Base-by-base conservation (phyloP, 352 stramenopile genomes). In the Phytopythium ostracodes region DNA sequence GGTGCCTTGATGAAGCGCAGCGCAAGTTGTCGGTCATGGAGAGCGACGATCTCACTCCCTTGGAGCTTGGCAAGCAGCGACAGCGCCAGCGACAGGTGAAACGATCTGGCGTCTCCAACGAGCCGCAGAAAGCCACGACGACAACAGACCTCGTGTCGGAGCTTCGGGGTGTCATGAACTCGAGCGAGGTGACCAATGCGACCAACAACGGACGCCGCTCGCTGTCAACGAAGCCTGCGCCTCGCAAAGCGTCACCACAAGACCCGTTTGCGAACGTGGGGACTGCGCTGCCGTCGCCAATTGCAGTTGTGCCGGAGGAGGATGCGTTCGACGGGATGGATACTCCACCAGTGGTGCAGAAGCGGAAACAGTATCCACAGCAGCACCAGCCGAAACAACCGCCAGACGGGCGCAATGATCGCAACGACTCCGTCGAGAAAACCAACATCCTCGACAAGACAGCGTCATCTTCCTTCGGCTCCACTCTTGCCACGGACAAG, bases 121-220 rank as follows among this genome's bases (percentile, higher is more conserved):
- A 44, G 60, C 15, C 59, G 53, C 10, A 65, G 10, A 38, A 60
- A 18, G 55, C 58, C 20, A 55, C 79, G 25, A 84, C 76, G n/a
- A 87, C 77, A 0, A 67, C 77, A 33, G 75, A 83, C 10, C 64
- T 88, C 42, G 71, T 91, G 8, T 78, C 64, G 7, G 77, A 89
- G 54, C 59, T 91, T 18, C 75, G 71, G 35, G 80, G 79, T 22
- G 79, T 91, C 1, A 91, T 91, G 81, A 83, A 75, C 27, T 86
- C 81, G n/a, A 84, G 70, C 29, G 79, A 91, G 52, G 70, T 73
- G 55, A 67, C 71, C 20, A 47, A 71, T 75, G 27, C 67, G 69
- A 38, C 58, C 57, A 53, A 74, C 47, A 43, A 50, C 44, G 56
- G 60, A 33, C 9, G 68, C 65, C 74, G 69, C 20, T 79, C 72